Evolutionary conservation across 202 grass and related monocot genomes (phyloP).

Genomic region (Panicum hallii): DNA sequence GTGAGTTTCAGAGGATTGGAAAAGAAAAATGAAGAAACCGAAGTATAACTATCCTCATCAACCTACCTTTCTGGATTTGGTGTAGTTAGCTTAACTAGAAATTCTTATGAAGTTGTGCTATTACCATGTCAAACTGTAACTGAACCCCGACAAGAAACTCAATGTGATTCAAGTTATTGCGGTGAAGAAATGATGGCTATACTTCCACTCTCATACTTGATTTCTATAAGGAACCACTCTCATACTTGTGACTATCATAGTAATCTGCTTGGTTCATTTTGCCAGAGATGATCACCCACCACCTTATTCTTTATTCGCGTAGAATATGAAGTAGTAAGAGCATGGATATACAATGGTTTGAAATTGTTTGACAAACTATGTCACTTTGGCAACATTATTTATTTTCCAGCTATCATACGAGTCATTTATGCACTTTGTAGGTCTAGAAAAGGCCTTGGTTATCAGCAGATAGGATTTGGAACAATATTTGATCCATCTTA

Average conservation of each 20-base stretch:
- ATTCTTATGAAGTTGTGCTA: background rate
- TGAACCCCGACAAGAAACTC: conserved; percentile 2
- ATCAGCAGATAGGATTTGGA: background rate
- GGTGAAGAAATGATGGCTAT: conserved; percentile 8
- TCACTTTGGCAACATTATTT: background rate
- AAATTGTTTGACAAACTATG: conserved; percentile 3
- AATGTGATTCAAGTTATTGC: conserved; percentile 1
- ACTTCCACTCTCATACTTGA: conserved; percentile 9
- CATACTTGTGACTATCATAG: background rate
- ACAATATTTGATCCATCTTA: background rate
- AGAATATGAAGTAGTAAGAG: background rate
- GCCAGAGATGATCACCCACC: background rate
- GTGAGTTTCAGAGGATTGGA: background rate
- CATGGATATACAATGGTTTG: conserved; percentile 10
- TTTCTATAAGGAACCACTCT: too few species aligned
- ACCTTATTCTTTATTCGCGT: background rate
- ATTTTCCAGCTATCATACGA: background rate
- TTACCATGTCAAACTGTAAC: background rate
- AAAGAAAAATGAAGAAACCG: conserved; percentile 8
- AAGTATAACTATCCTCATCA: background rate
- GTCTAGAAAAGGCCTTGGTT: background rate
- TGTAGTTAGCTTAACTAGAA: background rate
- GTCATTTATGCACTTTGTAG: background rate
- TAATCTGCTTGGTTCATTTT: background rate
- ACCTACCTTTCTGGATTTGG: background rate